Evolutionary conservation across 768 basidiomycete genomes (phyloP), one percentile per base, ranked within the genome.

Genomic region (Melanogaster broomeanus): DNA sequence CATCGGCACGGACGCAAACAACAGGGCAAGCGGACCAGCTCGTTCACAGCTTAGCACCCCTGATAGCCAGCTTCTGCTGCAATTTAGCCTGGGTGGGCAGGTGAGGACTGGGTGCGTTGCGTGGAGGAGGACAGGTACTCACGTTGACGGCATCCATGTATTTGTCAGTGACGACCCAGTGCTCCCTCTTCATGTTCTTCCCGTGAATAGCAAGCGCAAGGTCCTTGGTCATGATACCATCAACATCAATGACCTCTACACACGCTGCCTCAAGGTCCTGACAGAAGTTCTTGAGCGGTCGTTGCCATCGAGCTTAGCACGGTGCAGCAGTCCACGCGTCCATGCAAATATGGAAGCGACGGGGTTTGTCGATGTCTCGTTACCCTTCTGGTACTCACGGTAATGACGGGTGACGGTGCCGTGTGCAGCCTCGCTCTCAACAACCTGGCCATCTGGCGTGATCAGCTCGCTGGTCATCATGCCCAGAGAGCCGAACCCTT

Each of bases 281-380:
- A 61, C 88, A 92, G 72, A 96, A 99, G 41, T 72, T 70, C 46
- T 72, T 75, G 25, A 99, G 81, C 30, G 77, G 76, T 81, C 82
- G 67, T 96, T 98, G 35, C 74, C 75, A 65, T 99, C 96, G 28
- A 98, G 79, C 76, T 92, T 93, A 57, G 94, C 95, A 59, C 94
- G 87, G 74, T 93, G 93, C 48, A 92, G 74, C 37, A 99, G 79
- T 0, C 96, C 96, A 41, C 97, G 86, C 15, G 96, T 98, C 96
- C 96, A 99, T 8, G 96, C 96, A 63, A 95, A 98, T 76, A 99
- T 98, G 50, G 90, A 93, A 40, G 96, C 96, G 60, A 98, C 94
- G 35, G 96, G 95, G 81, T 99, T 99, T 42, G 96, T 99, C 51
- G 91, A 94, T 11, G 96, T 98, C 77, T 98, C 97, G 52, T 88